phyloP scores from a whole-genome alignment of 164 flowering plant genomes.

The Warburgia ugandensis region DNA sequence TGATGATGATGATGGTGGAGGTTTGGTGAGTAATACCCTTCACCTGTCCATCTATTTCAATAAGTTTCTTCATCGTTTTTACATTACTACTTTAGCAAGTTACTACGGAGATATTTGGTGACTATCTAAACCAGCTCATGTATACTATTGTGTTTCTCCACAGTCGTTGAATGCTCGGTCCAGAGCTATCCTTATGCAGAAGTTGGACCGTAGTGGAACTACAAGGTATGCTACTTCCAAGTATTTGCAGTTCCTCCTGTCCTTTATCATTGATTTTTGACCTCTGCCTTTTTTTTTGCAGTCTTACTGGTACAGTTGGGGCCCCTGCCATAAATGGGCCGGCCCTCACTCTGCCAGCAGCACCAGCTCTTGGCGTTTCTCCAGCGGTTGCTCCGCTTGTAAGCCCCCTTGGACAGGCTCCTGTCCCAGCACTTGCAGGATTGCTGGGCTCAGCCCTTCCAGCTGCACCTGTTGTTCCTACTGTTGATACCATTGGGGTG shows the following conservation, averaged over 20 bases:
- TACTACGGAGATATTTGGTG: too few species aligned
- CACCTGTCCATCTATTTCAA: background rate
- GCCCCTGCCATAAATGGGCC: conserved; percentile 27
- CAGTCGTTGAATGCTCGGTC: conserved; percentile 87
- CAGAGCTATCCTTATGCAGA: conserved; percentile 82
- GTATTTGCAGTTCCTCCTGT: background rate
- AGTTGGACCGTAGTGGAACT: conserved; percentile 79
- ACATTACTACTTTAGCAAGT: background rate
- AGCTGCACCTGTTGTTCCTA: conserved; percentile 32
- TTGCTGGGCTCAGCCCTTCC: conserved; percentile 35
- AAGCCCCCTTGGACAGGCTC: conserved; percentile 33
- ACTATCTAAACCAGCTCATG: too few species aligned
- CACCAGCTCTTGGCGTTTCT: conserved; percentile 37
- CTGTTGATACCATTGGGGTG: conserved; percentile 52
- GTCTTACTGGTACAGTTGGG: conserved; percentile 40
- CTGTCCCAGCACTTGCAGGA: conserved; percentile 43
- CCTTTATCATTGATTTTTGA: background rate
- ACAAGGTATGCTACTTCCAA: conserved; percentile 33
- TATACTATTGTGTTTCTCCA: background rate
- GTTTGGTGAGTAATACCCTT: conserved; percentile 60
- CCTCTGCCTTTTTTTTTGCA: conserved; percentile 19
- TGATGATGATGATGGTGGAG: conserved; percentile 94
- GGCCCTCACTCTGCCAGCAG: conserved; percentile 28
- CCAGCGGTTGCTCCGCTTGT: conserved; percentile 30
- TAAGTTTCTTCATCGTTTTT: background rate